Percentiles rank a stretch among this genome's conserved stretches.
Conservation (phyloP, 2,329 filamentous ascomycete species). For the Cladobotryum mycophilum region DNA sequence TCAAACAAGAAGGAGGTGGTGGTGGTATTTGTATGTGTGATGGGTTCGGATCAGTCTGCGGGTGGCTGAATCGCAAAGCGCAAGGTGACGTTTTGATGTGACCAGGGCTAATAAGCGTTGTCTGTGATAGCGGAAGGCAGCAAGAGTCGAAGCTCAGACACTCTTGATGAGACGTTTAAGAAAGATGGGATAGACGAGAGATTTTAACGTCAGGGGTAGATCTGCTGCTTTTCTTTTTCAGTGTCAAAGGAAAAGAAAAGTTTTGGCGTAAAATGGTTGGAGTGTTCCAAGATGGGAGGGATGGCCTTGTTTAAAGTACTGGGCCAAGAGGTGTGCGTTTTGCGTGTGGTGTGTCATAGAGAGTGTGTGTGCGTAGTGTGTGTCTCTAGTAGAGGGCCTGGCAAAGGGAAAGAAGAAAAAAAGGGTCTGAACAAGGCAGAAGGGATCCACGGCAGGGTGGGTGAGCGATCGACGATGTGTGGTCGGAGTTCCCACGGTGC, state of each 20-base stretch:
- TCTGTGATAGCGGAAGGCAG: too few species aligned
- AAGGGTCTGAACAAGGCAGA: slow-evolving; percentile 10
- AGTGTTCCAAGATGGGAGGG: slow-evolving; percentile 1
- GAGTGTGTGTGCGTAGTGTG: not conserved
- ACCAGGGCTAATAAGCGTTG: too few species aligned
- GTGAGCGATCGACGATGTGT: slow-evolving; percentile 9
- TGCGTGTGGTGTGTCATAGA: not conserved
- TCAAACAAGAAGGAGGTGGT: not conserved
- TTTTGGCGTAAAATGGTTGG: too few species aligned
- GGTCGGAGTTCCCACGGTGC: not conserved
- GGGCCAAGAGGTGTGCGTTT: slow-evolving; percentile 4
- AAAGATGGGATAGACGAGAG: too few species aligned
- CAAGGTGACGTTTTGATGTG: too few species aligned
- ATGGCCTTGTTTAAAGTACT: slow-evolving; percentile 11
- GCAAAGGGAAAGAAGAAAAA: slow-evolving; percentile 2
- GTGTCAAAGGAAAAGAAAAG: too few species aligned
- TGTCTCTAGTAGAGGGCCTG: not conserved
- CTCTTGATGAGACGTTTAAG: too few species aligned
- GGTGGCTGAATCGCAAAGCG: too few species aligned
- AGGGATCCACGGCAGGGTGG: slow-evolving; percentile 11
- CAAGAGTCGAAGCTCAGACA: too few species aligned
- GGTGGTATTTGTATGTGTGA: not conserved
- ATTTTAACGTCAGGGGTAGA: too few species aligned
- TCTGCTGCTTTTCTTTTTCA: too few species aligned
- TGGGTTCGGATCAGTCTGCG: too few species aligned